Evolutionary conservation across 768 basidiomycete species (phyloP).

Genomic region (Crepidotus variabilis): DNA sequence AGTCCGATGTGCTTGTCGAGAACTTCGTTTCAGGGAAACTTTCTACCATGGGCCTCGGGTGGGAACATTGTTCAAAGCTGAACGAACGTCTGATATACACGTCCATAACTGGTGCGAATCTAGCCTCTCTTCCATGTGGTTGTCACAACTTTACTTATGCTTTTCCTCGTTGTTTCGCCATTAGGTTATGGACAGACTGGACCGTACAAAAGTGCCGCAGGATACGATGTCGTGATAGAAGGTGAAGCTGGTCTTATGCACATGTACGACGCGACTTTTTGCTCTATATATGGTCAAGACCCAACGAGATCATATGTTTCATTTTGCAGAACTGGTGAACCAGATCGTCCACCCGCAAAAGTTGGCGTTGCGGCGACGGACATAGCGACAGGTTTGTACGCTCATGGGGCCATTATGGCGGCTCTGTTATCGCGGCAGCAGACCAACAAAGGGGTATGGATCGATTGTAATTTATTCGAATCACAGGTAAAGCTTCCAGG

Average conservation of each 20-base stretch:
- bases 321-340: conserved; percentile 73
- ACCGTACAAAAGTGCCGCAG: conserved; percentile 77
- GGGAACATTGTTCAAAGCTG: conserved; percentile 71
- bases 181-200: conserved; percentile 70
- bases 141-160: background rate
- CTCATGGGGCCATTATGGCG: conserved; percentile 91
- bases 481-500: conserved; percentile 55
- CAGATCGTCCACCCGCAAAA: conserved; percentile 81
- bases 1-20: conserved; percentile 85
- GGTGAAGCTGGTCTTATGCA: conserved; percentile 95
- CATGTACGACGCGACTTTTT: conserved; percentile 50
- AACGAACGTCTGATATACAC: conserved; percentile 85
- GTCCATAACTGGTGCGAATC: conserved; percentile 72
- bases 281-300: background rate
- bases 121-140: background rate
- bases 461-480: conserved; percentile 92
- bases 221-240: conserved; percentile 86
- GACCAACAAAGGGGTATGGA: conserved; percentile 86
- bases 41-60: conserved; percentile 79
- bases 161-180: too few species aligned
- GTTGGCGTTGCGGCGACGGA: conserved; percentile 96
- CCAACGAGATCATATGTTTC: background rate
- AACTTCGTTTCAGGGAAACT: conserved; percentile 88
- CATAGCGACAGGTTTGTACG: conserved; percentile 83
- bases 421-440: conserved; percentile 77